Percentiles rank a stretch among this genome's conserved stretches.
These are phyloP conservation scores for Dipteronia dyeriana DNA, from an alignment of 345 rosid species.

Conservation along the genomic window DNA sequence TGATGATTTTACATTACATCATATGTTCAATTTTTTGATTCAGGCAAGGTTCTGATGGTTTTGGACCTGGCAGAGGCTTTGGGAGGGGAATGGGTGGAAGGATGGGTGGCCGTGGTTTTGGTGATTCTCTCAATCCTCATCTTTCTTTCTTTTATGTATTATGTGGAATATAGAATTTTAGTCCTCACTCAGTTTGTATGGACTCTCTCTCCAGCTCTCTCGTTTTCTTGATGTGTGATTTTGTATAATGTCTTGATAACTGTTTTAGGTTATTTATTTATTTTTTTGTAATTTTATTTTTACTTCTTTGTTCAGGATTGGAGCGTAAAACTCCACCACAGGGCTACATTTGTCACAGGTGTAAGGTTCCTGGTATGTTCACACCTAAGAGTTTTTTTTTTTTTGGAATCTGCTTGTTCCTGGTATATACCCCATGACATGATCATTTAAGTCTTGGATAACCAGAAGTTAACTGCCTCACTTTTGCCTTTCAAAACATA, in stretches of 20 bases:
- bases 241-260: not conserved
- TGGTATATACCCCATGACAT: too few relatives aligned
- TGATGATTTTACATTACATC: not conserved
- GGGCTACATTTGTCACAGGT: constrained; percentile 95
- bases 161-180: not conserved
- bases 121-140: constrained; percentile 45
- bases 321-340: constrained; percentile 97
- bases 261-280: not conserved
- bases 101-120: constrained; percentile 96
- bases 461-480: not conserved
- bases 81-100: constrained; percentile 92
- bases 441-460: not conserved
- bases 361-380: constrained; percentile 85
- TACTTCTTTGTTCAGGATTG: constrained; percentile 52
- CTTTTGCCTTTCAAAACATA: not conserved
- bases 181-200: not conserved
- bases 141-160: not conserved
- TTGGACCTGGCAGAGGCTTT: constrained; percentile 92
- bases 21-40: constrained; percentile 15
- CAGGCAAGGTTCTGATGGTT: constrained; percentile 87
- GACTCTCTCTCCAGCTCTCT: not conserved
- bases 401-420: not conserved
- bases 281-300: not conserved
- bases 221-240: not conserved
- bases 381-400: not conserved